phyloP scores from a whole-genome alignment of 768 basidiomycete genomes.

The Chlorophyllum brunneum region DNA sequence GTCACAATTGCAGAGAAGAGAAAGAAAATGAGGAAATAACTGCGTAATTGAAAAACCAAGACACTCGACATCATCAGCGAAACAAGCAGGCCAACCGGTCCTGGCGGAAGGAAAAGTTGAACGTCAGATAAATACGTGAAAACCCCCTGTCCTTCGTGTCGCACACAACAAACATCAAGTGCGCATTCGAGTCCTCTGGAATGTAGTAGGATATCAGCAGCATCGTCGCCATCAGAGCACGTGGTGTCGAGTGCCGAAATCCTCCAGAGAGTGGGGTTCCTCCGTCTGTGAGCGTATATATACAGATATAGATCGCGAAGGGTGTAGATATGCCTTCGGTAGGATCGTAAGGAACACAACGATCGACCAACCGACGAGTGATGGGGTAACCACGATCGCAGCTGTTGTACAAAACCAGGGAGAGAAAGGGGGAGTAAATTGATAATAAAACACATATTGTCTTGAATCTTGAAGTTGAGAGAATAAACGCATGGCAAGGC shows the following conservation, averaged over 20 bases:
- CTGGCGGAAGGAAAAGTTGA: background rate
- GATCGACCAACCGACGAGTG: background rate
- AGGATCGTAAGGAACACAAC: background rate
- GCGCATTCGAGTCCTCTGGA: background rate
- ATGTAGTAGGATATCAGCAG: background rate
- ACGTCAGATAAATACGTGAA: background rate
- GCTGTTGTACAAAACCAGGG: constrained; percentile 8
- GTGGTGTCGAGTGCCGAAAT: background rate
- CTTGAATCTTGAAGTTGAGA: constrained; percentile 10
- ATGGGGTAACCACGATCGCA: background rate
- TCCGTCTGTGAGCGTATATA: background rate
- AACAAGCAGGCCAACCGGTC: background rate
- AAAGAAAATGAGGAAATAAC: background rate
- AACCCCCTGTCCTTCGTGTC: background rate
- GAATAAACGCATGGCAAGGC: background rate
- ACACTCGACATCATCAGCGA: constrained; percentile 6
- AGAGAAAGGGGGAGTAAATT: background rate
- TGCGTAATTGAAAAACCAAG: constrained; percentile 2
- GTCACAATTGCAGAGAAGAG: constrained; percentile 9
- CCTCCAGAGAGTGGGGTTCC: background rate
- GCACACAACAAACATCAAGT: background rate
- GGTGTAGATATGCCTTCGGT: background rate
- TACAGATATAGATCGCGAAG: constrained; percentile 1
- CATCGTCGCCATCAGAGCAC: background rate
- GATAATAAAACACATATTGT: constrained; percentile 11